Base-by-base conservation (phyloP, 306 rosid species). In the Trifolium subterraneum region DNA sequence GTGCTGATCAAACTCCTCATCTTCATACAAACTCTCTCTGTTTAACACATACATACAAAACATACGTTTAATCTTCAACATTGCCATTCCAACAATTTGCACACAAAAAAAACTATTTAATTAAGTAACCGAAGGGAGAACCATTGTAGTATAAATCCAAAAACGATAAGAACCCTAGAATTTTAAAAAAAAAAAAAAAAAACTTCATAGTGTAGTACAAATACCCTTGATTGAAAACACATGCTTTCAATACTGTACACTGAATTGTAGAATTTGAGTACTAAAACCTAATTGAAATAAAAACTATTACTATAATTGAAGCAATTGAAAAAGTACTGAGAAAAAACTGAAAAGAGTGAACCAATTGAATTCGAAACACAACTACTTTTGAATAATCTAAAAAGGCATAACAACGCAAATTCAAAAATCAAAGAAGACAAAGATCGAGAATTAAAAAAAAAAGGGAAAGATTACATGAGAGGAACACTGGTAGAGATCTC, bases 401-500 rank as follows among this genome's bases (percentile, higher is more conserved):
- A 61, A 1, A 33, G 1, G 77, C 10, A 68, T 14, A 41, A 63
- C 25, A n/a, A 19, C n/a, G 5, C 0, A 75, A 80, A 74, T 70
- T 73, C 75, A 22, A 56, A 79, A 77, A 71, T 65, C 48, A 4
- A 5, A 29, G 5, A 29, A 45, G 6, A n/a, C 7, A 42, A 22
- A 60, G 36, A 72, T 18, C 74, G 16, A 33, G 27, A 42, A 29
- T 62, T 3, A 60, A 68, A 68, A 74, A 35, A 60, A 68, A 68
- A 74, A 35, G 72, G 35, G 72, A 6, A 70, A 22, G 62, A 70
- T 67, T 85, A 94, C 98, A 94, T 91, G 85, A 87, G 80, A 23
- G 96, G 90, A n/a, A 94, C 96, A 83, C 95, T 90, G 16, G 97
- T 90, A 44, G 98, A 94, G 93, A 94, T 94, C 96, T 94, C 98